Evolutionary conservation across 164 flowering plant species (phyloP).

Genomic region (Taxillus chinensis): DNA sequence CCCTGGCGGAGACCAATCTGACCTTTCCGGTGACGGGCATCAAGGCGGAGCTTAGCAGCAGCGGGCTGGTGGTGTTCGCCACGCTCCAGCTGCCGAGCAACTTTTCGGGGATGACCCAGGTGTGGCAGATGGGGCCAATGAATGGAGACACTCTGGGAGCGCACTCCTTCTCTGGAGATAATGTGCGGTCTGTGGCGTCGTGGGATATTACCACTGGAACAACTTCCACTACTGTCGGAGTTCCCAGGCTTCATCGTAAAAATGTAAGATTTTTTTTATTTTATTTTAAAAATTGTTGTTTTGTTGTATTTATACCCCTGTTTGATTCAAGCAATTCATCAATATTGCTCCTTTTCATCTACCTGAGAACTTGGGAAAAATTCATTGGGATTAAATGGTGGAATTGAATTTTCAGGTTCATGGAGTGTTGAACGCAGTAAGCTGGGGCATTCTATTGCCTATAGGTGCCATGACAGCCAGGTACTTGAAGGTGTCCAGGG

Average conservation of each 20-base stretch:
- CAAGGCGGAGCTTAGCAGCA: conserved; percentile 5
- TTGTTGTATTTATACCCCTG: no score
- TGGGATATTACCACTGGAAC: conserved; percentile 25
- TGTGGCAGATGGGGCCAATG: conserved; percentile 40
- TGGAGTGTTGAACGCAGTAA: conserved; percentile 40
- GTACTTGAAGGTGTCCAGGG: conserved; percentile 33
- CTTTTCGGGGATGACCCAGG: conserved; percentile 17
- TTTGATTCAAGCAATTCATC: not conserved
- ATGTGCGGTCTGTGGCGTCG: conserved; percentile 13
- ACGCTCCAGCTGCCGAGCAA: conserved; percentile 12
- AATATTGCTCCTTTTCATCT: no score
- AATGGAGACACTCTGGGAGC: not conserved
- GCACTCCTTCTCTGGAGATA: conserved; percentile 12
- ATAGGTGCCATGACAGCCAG: conserved; percentile 34
- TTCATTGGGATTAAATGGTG: not conserved
- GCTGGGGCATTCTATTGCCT: conserved; percentile 47
- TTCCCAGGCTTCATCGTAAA: conserved; percentile 10
- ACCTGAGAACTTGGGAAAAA: not conserved
- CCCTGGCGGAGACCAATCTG: conserved; percentile 16
- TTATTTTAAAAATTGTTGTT: not conserved
- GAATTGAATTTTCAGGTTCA: conserved; percentile 24
- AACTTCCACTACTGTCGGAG: conserved; percentile 6
- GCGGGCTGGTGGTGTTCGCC: conserved; percentile 31
- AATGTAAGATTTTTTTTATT: conserved; percentile 23
- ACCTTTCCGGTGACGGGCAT: conserved; percentile 27